phyloP scores from a whole-genome alignment of 192 early-diverging fungal genomes.

The Hyaloraphidium curvatum region DNA sequence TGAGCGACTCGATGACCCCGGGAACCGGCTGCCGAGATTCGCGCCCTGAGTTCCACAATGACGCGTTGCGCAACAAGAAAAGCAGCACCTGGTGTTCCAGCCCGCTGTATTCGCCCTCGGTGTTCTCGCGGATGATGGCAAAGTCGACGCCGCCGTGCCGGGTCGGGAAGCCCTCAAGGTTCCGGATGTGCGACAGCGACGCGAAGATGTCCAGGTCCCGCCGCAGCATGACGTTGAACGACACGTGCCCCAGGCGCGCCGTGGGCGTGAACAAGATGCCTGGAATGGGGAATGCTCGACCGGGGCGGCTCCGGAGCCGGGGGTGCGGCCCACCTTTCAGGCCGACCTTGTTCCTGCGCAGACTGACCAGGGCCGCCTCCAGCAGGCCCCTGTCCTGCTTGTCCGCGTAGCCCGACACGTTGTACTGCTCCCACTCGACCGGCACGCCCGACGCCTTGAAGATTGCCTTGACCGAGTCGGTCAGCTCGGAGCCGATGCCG shows the following conservation, averaged over 20 bases:
- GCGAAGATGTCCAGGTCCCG: slow-evolving; percentile 98
- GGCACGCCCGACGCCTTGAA: slow-evolving; percentile 87
- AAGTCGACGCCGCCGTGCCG: slow-evolving; percentile 91
- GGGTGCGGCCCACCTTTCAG: slow-evolving; percentile 69
- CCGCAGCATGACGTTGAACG: slow-evolving; percentile 91
- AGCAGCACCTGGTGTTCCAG: slow-evolving; percentile 68
- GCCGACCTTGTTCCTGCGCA: slow-evolving; percentile 88
- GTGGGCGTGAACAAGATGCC: slow-evolving; percentile 62
- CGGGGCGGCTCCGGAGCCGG: no score
- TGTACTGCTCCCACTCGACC: slow-evolving; percentile 93
- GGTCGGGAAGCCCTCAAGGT: slow-evolving; percentile 66
- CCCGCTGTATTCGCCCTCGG: slow-evolving; percentile 98
- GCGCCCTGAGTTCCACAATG: not conserved
- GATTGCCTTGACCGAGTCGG: slow-evolving; percentile 74
- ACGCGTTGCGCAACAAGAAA: not conserved
- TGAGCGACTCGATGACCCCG: slow-evolving; percentile 95
- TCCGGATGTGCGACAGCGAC: slow-evolving; percentile 76
- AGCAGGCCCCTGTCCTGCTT: slow-evolving; percentile 53
- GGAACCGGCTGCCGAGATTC: slow-evolving; percentile 52
- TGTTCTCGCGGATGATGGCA: slow-evolving; percentile 99
- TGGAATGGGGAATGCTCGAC: no score
- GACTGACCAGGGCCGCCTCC: slow-evolving; percentile 77
- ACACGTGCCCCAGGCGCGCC: slow-evolving; percentile 65
- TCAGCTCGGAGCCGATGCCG: slow-evolving; percentile 90
- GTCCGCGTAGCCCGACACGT: slow-evolving; percentile 79